phyloP scores from a whole-genome alignment of 371 early-diverging fungal species.

The Mucor saturninus region DNA sequence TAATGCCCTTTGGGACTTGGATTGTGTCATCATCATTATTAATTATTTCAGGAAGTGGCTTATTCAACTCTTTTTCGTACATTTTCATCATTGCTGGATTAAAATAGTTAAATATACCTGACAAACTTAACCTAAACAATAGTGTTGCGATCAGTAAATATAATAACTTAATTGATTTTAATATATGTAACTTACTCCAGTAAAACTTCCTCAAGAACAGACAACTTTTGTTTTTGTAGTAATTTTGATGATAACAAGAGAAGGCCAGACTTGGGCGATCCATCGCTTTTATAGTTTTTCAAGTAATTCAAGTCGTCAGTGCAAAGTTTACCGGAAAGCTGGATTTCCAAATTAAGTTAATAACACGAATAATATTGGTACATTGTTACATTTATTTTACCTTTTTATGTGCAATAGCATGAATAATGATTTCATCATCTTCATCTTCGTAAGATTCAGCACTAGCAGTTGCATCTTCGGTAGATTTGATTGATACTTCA shows the following conservation, averaged over 20 bases:
- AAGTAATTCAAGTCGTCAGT: neutral
- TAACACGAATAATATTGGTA: slow-evolving; percentile 12
- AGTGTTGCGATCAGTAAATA: slow-evolving; percentile 7
- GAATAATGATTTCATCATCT: too few relatives aligned
- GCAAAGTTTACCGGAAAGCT: slow-evolving; percentile 4
- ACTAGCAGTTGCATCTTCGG: too few relatives aligned
- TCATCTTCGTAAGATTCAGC: too few relatives aligned
- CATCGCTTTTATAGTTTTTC: neutral
- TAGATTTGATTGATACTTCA: too few relatives aligned
- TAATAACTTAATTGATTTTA: neutral
- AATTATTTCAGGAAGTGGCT: neutral
- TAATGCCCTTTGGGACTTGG: slow-evolving; percentile 9
- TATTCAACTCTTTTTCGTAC: slow-evolving; percentile 8
- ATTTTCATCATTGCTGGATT: slow-evolving; percentile 1
- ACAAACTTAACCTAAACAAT: slow-evolving; percentile 9
- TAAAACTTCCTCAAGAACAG: slow-evolving; percentile 4
- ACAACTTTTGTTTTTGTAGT: slow-evolving; percentile 1
- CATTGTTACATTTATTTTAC: slow-evolving; percentile 9
- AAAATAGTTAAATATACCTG: slow-evolving; percentile 14
- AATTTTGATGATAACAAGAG: slow-evolving; percentile 5
- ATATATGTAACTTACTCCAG: slow-evolving; percentile 16
- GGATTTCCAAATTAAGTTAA: slow-evolving; percentile 12
- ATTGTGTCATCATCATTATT: slow-evolving; percentile 1
- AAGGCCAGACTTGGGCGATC: slow-evolving; percentile 12
- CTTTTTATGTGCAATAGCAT: slow-evolving; percentile 4